These are phyloP conservation scores for Kwoniella pini DNA, from an alignment of 768 basidiomycete genomes.

Conservation along the genomic window DNA sequence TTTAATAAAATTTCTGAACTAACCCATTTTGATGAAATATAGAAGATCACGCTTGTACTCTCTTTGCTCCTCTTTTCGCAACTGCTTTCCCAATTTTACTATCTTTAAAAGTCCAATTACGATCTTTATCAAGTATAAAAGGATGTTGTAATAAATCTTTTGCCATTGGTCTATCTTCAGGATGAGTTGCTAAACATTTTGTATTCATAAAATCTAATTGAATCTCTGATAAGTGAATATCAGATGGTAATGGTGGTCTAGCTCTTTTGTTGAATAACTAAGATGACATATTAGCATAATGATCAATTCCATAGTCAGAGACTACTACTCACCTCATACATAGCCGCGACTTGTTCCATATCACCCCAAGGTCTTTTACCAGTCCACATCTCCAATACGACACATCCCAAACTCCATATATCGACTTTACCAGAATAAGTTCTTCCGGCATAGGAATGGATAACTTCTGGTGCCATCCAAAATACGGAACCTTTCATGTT, in stretches of 20 bases:
- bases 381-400: constrained; percentile 99
- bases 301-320: neutral
- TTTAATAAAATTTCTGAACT: too few species aligned
- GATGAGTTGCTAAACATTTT: constrained; percentile 87
- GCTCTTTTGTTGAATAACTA: constrained; percentile 82
- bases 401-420: constrained; percentile 93
- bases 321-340: constrained; percentile 74
- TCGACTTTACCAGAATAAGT: constrained; percentile 97
- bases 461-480: constrained; percentile 99
- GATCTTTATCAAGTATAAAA: constrained; percentile 56
- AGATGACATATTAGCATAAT: neutral
- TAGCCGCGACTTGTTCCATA: constrained; percentile 86
- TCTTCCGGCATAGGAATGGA: constrained; percentile 68
- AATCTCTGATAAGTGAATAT: constrained; percentile 70
- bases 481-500: constrained; percentile 98
- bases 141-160: constrained; percentile 75
- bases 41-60: constrained; percentile 8
- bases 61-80: constrained; percentile 30
- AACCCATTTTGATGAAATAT: too few species aligned
- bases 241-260: constrained; percentile 85
- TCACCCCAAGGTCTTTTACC: constrained; percentile 88
- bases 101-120: constrained; percentile 46
- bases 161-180: constrained; percentile 77
- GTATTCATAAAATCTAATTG: constrained; percentile 79
- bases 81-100: constrained; percentile 51